Conservation (phyloP, 805 yeast genomes). For the Wickerhamiella sorbophila region DNA sequence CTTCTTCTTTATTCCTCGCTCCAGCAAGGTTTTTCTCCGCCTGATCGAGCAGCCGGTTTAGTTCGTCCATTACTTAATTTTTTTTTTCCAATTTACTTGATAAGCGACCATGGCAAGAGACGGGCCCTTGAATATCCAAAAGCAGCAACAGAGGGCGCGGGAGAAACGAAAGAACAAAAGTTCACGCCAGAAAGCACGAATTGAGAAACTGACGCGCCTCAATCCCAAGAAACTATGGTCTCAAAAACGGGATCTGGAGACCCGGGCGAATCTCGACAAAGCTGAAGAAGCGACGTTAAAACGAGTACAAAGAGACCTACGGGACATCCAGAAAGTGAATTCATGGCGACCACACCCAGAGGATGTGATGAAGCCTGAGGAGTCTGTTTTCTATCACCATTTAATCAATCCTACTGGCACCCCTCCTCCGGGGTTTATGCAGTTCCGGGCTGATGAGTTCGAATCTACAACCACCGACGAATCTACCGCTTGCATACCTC, state of each 20-base stretch:
- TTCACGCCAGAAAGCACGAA: not conserved
- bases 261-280: not conserved
- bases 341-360: not conserved
- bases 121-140: not conserved
- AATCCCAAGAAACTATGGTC: not conserved
- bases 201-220: not conserved
- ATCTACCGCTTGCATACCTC: not conserved
- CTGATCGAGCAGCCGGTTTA: conserved; percentile 10
- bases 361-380: not conserved
- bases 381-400: not conserved
- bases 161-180: not conserved
- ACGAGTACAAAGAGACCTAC: not conserved
- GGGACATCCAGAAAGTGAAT: not conserved
- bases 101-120: not conserved
- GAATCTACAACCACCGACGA: conserved; percentile 1
- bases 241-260: not conserved
- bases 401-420: not conserved
- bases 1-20: conserved; percentile 10
- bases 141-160: not conserved
- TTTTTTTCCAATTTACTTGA: conserved; percentile 2
- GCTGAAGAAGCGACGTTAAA: not conserved
- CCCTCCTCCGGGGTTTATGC: not conserved
- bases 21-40: conserved; percentile 6
- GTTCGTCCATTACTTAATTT: conserved; percentile 11
- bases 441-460: not conserved